Evolutionary conservation across 1,284 basidiomycete genomes (phyloP).

Genomic region (Ceratobasidium sp.): DNA sequence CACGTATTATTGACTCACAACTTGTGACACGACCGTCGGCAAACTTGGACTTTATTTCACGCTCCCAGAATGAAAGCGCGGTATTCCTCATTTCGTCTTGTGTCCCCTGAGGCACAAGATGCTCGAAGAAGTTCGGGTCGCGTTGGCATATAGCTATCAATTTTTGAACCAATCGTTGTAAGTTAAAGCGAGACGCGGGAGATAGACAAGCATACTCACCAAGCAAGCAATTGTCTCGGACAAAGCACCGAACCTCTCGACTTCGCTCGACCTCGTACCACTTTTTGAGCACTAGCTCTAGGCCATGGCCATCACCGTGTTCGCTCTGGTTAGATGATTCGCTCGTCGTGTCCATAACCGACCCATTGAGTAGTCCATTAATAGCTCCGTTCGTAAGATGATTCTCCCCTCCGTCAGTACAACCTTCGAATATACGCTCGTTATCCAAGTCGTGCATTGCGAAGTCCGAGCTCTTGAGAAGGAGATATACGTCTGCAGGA

Average conservation of each 20-base stretch:
- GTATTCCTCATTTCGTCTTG: slow-evolving; percentile 65
- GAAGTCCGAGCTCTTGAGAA: slow-evolving; percentile 95
- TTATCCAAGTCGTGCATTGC: slow-evolving; percentile 80
- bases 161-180: background rate
- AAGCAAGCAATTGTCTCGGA: slow-evolving; percentile 52
- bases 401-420: slow-evolving; percentile 51
- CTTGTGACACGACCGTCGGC: slow-evolving; percentile 60
- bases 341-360: background rate
- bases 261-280: slow-evolving; percentile 89
- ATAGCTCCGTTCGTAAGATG: slow-evolving; percentile 32
- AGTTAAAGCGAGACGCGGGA: too few species aligned
- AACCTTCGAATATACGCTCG: slow-evolving; percentile 71
- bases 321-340: background rate
- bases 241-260: slow-evolving; percentile 89
- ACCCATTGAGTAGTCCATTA: slow-evolving; percentile 11
- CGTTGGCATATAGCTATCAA: slow-evolving; percentile 83
- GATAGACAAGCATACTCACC: slow-evolving; percentile 4
- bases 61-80: slow-evolving; percentile 73
- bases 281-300: slow-evolving; percentile 92
- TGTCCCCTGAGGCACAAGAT: slow-evolving; percentile 72
- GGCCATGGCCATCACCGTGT: slow-evolving; percentile 56
- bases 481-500: slow-evolving; percentile 90
- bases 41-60: slow-evolving; percentile 71
- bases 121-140: slow-evolving; percentile 92
- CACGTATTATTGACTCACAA: slow-evolving; percentile 64